Conservation (phyloP, 2,329 filamentous ascomycete genomes). For the Eutypella sp. region DNA sequence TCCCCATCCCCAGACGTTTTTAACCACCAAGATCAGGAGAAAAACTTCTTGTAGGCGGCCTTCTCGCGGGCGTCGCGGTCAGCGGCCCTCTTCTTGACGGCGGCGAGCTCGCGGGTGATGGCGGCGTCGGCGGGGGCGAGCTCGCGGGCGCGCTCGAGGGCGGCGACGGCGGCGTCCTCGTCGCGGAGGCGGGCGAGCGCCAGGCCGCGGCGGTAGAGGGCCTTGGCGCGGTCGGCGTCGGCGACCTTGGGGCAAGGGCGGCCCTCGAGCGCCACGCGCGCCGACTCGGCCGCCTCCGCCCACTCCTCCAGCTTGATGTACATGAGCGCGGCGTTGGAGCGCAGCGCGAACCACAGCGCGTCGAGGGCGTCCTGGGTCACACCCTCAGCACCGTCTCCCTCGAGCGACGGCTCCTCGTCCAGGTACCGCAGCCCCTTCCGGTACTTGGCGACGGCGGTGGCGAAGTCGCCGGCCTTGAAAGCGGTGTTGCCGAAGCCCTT, state of each 20-base stretch:
- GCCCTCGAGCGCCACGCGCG: conserved; percentile 62
- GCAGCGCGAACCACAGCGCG: conserved; percentile 74
- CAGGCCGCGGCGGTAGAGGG: conserved; percentile 74
- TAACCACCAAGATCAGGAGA: too few relatives aligned
- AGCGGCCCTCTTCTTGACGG: conserved; percentile 71
- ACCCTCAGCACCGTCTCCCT: conserved; percentile 56
- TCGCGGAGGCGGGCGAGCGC: conserved; percentile 75
- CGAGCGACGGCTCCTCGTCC: conserved; percentile 62
- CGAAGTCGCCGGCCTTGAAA: conserved; percentile 73
- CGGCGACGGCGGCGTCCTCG: conserved; percentile 72
- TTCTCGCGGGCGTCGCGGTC: conserved; percentile 82
- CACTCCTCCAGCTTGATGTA: conserved; percentile 74
- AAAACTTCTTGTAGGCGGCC: conserved; percentile 90
- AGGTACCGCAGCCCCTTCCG: conserved; percentile 67
- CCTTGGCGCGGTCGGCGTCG: conserved; percentile 83
- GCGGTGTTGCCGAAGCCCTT: conserved; percentile 91
- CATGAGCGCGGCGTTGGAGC: conserved; percentile 84
- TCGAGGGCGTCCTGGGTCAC: conserved; percentile 59
- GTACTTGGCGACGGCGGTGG: conserved; percentile 80
- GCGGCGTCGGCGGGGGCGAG: conserved; percentile 71
- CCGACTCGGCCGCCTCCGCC: too few relatives aligned
- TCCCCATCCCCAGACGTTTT: too few relatives aligned
- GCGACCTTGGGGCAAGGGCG: conserved; percentile 63
- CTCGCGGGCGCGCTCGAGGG: conserved; percentile 70
- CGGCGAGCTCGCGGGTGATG: conserved; percentile 67